These are phyloP conservation scores for Mucor piriformis DNA, from an alignment of 371 early-diverging fungal genomes.

Conservation along the genomic window DNA sequence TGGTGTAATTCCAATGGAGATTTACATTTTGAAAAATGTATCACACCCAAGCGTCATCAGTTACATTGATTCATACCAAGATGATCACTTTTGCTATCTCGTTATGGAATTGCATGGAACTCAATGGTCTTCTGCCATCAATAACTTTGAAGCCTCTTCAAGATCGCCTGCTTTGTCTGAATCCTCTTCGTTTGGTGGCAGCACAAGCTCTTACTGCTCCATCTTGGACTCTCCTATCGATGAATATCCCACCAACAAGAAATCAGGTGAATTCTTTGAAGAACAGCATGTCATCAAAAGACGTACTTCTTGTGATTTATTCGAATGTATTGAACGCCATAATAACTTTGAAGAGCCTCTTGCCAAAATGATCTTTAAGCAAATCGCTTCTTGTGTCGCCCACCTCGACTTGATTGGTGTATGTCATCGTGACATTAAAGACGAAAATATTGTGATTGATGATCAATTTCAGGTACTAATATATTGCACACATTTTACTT, in stretches of 20 bases:
- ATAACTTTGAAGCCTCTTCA: constrained; percentile 12
- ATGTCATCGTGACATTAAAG: constrained; percentile 71
- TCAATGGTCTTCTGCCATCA: constrained; percentile 51
- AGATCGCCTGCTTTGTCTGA: constrained; percentile 38
- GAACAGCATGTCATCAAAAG: constrained; percentile 39
- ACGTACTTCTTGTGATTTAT: constrained; percentile 70
- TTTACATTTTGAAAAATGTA: constrained; percentile 71
- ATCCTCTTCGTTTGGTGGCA: constrained; percentile 21
- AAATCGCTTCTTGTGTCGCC: constrained; percentile 69
- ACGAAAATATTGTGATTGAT: constrained; percentile 83
- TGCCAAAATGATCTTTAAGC: constrained; percentile 66
- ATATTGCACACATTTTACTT: background rate
- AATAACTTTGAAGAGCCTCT: constrained; percentile 64
- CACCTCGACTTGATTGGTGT: constrained; percentile 62
- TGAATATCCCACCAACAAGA: constrained; percentile 8
- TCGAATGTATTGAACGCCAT: constrained; percentile 81
- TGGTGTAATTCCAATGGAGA: constrained; percentile 76
- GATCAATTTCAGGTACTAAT: constrained; percentile 50
- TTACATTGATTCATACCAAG: constrained; percentile 70
- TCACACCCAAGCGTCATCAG: constrained; percentile 69
- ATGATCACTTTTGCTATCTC: constrained; percentile 67
- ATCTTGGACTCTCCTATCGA: constrained; percentile 24
- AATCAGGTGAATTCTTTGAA: constrained; percentile 4
- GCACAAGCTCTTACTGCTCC: constrained; percentile 16
- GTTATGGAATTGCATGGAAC: constrained; percentile 84